Conservation (phyloP, 2,329 filamentous ascomycete species). For the Apiospora kogelbergensis region DNA sequence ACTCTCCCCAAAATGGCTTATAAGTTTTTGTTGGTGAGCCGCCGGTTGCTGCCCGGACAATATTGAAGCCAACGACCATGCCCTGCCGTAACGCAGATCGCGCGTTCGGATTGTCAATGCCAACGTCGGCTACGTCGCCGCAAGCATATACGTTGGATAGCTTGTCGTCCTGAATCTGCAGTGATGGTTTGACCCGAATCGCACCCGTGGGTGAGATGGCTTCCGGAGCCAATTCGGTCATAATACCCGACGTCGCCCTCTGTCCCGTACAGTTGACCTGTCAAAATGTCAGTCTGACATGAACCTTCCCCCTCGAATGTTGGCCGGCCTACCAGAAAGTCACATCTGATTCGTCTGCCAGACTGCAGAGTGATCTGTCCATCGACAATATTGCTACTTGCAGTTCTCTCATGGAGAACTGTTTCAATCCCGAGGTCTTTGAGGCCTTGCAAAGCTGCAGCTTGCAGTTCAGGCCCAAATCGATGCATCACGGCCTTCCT, state of each 20-base stretch:
- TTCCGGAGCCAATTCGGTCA: slow-evolving; percentile 42
- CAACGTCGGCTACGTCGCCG: slow-evolving; percentile 62
- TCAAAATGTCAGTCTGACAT: not conserved
- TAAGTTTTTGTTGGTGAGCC: slow-evolving; percentile 40
- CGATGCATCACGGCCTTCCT: slow-evolving; percentile 50
- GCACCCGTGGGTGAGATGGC: slow-evolving; percentile 47
- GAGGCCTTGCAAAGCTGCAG: slow-evolving; percentile 40
- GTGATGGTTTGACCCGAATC: slow-evolving; percentile 53
- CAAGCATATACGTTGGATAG: slow-evolving; percentile 58
- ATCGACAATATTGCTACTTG: slow-evolving; percentile 34
- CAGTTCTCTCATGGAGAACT: slow-evolving; percentile 50
- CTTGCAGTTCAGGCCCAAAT: slow-evolving; percentile 45
- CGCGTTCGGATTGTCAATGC: slow-evolving; percentile 51
- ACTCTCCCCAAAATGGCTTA: slow-evolving; percentile 44
- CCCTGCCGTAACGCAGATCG: slow-evolving; percentile 56
- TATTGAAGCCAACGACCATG: slow-evolving; percentile 52
- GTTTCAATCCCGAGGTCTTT: slow-evolving; percentile 47
- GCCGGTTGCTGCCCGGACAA: slow-evolving; percentile 46
- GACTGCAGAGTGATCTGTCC: slow-evolving; percentile 44
- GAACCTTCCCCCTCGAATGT: slow-evolving; percentile 8
- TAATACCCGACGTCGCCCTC: slow-evolving; percentile 51
- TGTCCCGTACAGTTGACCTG: slow-evolving; percentile 63
- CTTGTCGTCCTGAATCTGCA: slow-evolving; percentile 52
- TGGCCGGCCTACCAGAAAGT: slow-evolving; percentile 45
- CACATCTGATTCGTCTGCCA: slow-evolving; percentile 45